Evolutionary conservation across 176 grass and related monocot genomes (phyloP).

Genomic region (Dactylis glomerata): DNA sequence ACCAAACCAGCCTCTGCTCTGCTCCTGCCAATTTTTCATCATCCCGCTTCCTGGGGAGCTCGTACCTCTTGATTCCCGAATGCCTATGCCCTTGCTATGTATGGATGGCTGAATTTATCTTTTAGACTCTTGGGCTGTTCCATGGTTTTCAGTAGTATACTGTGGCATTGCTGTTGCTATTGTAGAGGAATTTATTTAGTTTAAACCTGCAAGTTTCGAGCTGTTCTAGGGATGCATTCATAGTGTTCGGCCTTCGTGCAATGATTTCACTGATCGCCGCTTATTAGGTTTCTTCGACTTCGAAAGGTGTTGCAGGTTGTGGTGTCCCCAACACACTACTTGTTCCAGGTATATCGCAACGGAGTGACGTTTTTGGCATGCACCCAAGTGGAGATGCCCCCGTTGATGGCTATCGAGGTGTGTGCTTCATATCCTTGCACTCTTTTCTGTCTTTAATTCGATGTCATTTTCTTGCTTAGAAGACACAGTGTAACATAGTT

Average conservation of each 20-base stretch:
- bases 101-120: not conserved
- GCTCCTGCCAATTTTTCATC: not conserved
- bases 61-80: not conserved
- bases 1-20: not conserved
- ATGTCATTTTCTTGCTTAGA: not conserved
- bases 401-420: conserved; percentile 81
- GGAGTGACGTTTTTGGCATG: conserved; percentile 80
- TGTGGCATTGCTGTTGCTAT: not conserved
- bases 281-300: not conserved
- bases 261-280: not conserved
- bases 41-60: not conserved
- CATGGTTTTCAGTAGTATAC: not conserved
- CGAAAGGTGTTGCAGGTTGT: conserved; percentile 68
- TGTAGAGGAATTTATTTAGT: not conserved
- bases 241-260: not conserved
- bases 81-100: not conserved
- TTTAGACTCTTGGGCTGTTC: not conserved
- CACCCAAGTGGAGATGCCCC: conserved; percentile 85
- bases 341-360: conserved; percentile 68
- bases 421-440: not conserved
- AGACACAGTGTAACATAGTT: not conserved
- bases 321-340: conserved; percentile 86
- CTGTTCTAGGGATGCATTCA: not conserved
- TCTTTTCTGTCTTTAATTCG: not conserved
- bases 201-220: not conserved